phyloP scores from a whole-genome alignment of 805 yeast genomes.

The Cyberlindnera bimundalis region DNA sequence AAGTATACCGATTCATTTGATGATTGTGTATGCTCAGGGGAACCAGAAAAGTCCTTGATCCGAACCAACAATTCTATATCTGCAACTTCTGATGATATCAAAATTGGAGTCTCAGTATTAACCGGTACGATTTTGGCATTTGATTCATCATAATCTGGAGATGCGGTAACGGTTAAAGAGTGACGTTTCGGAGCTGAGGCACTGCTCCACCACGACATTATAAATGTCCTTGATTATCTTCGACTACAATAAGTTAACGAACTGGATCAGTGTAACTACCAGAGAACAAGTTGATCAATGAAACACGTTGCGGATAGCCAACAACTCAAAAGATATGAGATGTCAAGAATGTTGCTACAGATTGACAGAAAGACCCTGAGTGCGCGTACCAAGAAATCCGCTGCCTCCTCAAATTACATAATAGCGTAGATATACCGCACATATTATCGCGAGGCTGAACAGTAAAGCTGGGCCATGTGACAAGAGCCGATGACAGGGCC shows the following conservation, averaged over 20 bases:
- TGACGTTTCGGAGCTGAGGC: constrained; percentile 2
- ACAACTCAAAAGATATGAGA: too few species aligned
- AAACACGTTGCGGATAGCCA: too few species aligned
- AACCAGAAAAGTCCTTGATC: constrained; percentile 46
- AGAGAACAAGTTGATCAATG: too few species aligned
- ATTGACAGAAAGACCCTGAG: too few species aligned
- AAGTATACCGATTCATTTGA: constrained; percentile 25
- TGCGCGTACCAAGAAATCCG: too few species aligned
- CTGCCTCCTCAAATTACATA: too few species aligned
- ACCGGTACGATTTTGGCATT: constrained; percentile 19
- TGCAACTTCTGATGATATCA: constrained; percentile 38
- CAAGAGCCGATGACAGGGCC: too few species aligned
- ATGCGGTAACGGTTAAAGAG: constrained; percentile 8
- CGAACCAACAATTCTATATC: constrained; percentile 38
- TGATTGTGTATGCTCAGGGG: constrained; percentile 33
- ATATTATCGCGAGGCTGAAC: neutral
- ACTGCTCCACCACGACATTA: constrained; percentile 14
- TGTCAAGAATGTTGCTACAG: too few species aligned
- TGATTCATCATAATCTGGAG: constrained; percentile 2
- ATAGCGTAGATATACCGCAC: neutral
- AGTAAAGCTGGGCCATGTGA: too few species aligned
- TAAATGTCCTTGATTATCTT: neutral
- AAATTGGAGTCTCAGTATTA: constrained; percentile 37
- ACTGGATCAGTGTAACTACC: too few species aligned
- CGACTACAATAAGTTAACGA: too few species aligned